Evolutionary conservation across 1,284 basidiomycete species (phyloP).

Genomic region (Austroboletus novae-zelandiae): DNA sequence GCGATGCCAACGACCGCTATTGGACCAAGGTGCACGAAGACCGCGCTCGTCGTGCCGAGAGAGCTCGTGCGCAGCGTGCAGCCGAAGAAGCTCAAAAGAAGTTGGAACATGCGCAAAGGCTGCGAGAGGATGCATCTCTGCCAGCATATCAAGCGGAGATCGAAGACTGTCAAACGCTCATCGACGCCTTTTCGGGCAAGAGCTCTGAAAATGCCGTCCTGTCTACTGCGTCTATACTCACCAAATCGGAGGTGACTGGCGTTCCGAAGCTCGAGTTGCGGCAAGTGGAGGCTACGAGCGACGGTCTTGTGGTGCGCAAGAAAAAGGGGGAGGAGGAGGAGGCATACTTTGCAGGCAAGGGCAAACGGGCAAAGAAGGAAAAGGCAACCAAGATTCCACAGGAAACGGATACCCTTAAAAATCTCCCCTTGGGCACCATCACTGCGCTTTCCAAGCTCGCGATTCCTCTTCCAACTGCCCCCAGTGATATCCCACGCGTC

Average conservation of each 20-base stretch:
- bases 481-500: constrained; percentile 78
- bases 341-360: constrained; percentile 77
- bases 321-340: constrained; percentile 91
- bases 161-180: constrained; percentile 94
- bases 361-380: constrained; percentile 74
- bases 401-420: constrained; percentile 38
- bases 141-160: constrained; percentile 95
- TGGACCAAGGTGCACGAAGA: constrained; percentile 83
- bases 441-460: constrained; percentile 86
- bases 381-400: constrained; percentile 39
- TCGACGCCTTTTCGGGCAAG: constrained; percentile 87
- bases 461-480: constrained; percentile 84
- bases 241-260: constrained; percentile 54
- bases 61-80: constrained; percentile 75
- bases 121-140: constrained; percentile 88
- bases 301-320: constrained; percentile 81
- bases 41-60: constrained; percentile 81
- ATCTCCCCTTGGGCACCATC: constrained; percentile 81
- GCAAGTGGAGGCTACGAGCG: constrained; percentile 72
- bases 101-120: constrained; percentile 73
- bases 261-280: constrained; percentile 85
- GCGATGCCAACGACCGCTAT: constrained; percentile 81
- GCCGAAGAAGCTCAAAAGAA: constrained; percentile 84
- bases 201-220: constrained; percentile 53
- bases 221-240: constrained; percentile 41